phyloP scores from a whole-genome alignment of 495 filamentous ascomycete species.

The Hyaloscypha bicolor region DNA sequence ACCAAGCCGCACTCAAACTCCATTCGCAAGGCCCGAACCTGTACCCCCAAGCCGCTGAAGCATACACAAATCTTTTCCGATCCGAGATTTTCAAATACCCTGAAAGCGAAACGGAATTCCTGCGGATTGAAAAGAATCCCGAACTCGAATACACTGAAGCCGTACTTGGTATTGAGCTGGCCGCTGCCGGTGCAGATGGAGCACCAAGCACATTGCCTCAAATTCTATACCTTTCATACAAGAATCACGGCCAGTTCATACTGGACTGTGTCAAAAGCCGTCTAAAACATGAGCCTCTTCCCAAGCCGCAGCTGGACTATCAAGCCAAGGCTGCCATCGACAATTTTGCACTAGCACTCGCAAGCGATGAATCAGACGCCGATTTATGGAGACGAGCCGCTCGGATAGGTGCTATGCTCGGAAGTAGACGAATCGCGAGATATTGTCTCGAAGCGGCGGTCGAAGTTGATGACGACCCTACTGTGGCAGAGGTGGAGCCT shows the following conservation, averaged over 20 bases:
- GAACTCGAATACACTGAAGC: constrained; percentile 46
- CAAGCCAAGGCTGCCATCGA: constrained; percentile 53
- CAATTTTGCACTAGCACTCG: constrained; percentile 74
- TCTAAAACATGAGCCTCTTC: constrained; percentile 43
- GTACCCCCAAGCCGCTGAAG: constrained; percentile 75
- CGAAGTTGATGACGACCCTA: constrained; percentile 77
- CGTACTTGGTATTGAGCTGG: constrained; percentile 41
- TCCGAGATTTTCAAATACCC: constrained; percentile 94
- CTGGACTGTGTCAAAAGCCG: constrained; percentile 67
- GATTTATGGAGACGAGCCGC: constrained; percentile 92
- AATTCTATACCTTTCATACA: constrained; percentile 88
- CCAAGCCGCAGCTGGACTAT: constrained; percentile 41
- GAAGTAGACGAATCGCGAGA: constrained; percentile 74
- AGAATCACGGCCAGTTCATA: constrained; percentile 89
- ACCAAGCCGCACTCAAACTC: constrained; percentile 87
- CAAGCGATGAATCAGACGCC: constrained; percentile 88
- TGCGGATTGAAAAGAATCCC: constrained; percentile 64
- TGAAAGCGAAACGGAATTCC: constrained; percentile 79
- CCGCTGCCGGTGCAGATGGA: constrained; percentile 59
- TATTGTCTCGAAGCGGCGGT: constrained; percentile 92
- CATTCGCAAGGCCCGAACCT: constrained; percentile 82
- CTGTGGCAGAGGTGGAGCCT: constrained; percentile 70
- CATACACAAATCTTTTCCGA: constrained; percentile 81
- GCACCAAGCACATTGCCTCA: constrained; percentile 81
- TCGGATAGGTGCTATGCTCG: constrained; percentile 72